Conservation (phyloP, 2,329 filamentous ascomycete species). For the Microcyclospora tardicrescens region DNA sequence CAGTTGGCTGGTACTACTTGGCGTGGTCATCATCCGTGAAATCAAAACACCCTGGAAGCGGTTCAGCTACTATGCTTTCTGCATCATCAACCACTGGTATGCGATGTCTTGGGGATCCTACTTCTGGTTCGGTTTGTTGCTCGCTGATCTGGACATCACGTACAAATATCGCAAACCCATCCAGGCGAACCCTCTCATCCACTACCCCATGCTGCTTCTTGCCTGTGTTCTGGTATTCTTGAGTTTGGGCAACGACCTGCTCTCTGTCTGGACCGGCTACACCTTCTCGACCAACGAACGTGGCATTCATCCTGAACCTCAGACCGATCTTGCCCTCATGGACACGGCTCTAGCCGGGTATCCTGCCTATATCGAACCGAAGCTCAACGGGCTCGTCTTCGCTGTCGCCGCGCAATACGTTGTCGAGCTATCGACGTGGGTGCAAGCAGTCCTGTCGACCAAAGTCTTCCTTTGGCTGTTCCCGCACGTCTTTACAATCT, state of each 20-base stretch:
- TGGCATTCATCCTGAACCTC: constrained; percentile 31
- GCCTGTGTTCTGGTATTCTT: constrained; percentile 24
- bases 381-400: constrained; percentile 33
- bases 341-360: constrained; percentile 25
- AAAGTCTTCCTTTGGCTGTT: constrained; percentile 31
- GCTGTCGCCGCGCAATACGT: constrained; percentile 21
- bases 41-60: constrained; percentile 36
- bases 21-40: constrained; percentile 30
- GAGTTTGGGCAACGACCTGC: constrained; percentile 27
- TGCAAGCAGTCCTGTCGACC: constrained; percentile 30
- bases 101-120: constrained; percentile 34
- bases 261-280: constrained; percentile 24
- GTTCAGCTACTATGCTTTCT: constrained; percentile 32
- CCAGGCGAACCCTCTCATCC: constrained; percentile 20
- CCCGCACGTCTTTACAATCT: constrained; percentile 39
- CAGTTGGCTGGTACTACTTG: constrained; percentile 32
- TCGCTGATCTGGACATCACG: constrained; percentile 35
- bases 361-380: constrained; percentile 32
- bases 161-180: constrained; percentile 32
- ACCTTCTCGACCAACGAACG: constrained; percentile 24
- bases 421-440: constrained; percentile 22
- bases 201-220: constrained; percentile 26
- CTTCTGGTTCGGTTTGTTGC: constrained; percentile 32
- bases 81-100: constrained; percentile 35
- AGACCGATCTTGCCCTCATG: constrained; percentile 25